Percentiles rank a stretch among this genome's conserved stretches.
These are phyloP conservation scores for Arthrobotrys iridis DNA, from an alignment of 2,329 filamentous ascomycete genomes.

Conservation along the genomic window DNA sequence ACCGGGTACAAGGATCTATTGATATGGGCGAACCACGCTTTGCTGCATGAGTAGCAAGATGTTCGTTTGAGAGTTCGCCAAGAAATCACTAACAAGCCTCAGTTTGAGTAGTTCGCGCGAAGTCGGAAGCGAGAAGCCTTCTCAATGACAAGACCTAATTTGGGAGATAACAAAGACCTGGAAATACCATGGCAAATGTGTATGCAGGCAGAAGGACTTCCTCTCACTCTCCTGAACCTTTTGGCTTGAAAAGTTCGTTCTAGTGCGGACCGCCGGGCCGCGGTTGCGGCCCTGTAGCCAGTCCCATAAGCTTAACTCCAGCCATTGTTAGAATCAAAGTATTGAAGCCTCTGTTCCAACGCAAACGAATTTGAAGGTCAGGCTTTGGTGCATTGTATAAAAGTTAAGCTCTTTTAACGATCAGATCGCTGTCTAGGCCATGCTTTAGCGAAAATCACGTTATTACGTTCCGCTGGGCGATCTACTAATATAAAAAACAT, in stretches of 20 bases:
- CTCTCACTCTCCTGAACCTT: slow-evolving; percentile 11
- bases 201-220: slow-evolving; percentile 21
- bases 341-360: slow-evolving; percentile 9
- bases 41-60: slow-evolving; percentile 21
- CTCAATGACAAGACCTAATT: slow-evolving; percentile 4
- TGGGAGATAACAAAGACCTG: slow-evolving; percentile 17
- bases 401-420: slow-evolving; percentile 10
- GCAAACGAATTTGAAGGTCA: background rate
- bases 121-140: slow-evolving; percentile 18
- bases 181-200: background rate
- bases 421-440: slow-evolving; percentile 10
- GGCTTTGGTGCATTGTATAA: background rate
- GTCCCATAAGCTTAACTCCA: background rate
- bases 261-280: slow-evolving; percentile 36
- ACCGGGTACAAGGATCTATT: background rate
- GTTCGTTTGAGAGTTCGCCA: slow-evolving; percentile 3
- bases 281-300: background rate
- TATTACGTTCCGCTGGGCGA: slow-evolving; percentile 32
- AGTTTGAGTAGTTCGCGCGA: slow-evolving; percentile 8
- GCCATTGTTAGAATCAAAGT: too few relatives aligned
- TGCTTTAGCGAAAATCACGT: slow-evolving; percentile 49
- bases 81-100: background rate
- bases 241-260: background rate
- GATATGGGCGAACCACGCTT: background rate
- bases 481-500: slow-evolving; percentile 48